A percentile compares a stretch with the other conserved stretches of the same genome.
Evolutionary conservation across 1,139 yeast species (phyloP).

Genomic region (Petasospora rhodanensis): DNA sequence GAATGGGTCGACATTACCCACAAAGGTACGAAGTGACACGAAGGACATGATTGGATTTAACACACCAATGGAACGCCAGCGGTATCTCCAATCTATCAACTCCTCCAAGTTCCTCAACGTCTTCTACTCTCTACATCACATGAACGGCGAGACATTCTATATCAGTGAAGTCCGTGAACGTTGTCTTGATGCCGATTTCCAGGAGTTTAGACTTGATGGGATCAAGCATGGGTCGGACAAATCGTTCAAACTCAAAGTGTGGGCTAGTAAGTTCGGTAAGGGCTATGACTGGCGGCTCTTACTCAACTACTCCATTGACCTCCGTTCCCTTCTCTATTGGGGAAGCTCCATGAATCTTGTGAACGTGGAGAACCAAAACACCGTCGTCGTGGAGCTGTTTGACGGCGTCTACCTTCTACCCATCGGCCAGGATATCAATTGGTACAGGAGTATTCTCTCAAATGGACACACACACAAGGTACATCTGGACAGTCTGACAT

Average conservation of each 20-base stretch:
- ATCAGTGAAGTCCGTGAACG: conserved; percentile 35
- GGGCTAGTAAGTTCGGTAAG: conserved; percentile 22
- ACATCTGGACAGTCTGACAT: conserved; percentile 24
- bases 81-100: conserved; percentile 29
- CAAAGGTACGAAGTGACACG: conserved; percentile 14
- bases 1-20: too few species aligned
- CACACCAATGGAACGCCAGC: conserved; percentile 28
- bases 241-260: conserved; percentile 22
- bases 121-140: conserved; percentile 34
- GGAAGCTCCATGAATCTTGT: conserved; percentile 26
- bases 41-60: conserved; percentile 20
- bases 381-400: conserved; percentile 31
- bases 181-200: conserved; percentile 33
- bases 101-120: conserved; percentile 30
- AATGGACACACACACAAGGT: conserved; percentile 1
- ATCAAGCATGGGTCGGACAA: conserved; percentile 6
- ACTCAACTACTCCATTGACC: conserved; percentile 23
- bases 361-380: conserved; percentile 26
- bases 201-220: conserved; percentile 27
- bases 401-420: conserved; percentile 36
- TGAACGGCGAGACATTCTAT: conserved; percentile 31
- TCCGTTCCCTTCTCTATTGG: conserved; percentile 28
- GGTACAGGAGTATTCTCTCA: conserved; percentile 10
- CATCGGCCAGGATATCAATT: conserved; percentile 9
- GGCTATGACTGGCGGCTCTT: conserved; percentile 26